Evolutionary conservation across 2,329 filamentous ascomycete species (phyloP).

Genomic region (Colletotrichum magnum): DNA sequence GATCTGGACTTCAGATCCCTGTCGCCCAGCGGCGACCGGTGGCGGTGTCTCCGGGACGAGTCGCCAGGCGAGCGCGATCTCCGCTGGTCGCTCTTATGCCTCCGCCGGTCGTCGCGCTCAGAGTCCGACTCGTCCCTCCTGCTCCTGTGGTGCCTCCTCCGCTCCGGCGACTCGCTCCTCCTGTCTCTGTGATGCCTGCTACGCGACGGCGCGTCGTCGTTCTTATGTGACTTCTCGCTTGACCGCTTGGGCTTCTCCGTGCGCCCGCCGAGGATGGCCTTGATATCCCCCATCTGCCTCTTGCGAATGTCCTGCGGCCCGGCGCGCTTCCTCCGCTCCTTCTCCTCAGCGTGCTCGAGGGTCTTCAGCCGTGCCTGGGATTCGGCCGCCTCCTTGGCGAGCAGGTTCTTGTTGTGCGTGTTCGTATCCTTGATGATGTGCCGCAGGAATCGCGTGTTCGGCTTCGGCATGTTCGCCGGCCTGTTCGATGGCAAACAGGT

Average conservation of each 20-base stretch:
- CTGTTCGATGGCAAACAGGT: conserved; percentile 54
- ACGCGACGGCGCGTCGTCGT: conserved; percentile 13
- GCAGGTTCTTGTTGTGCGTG: conserved; percentile 87
- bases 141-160: conserved; percentile 21
- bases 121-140: conserved; percentile 25
- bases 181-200: conserved; percentile 20
- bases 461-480: conserved; percentile 80
- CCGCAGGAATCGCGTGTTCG: conserved; percentile 90
- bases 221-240: conserved; percentile 26
- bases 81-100: conserved; percentile 38
- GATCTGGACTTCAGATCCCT: conserved; percentile 2
- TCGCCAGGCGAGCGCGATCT: conserved; percentile 52
- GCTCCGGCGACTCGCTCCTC: conserved; percentile 38
- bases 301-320: conserved; percentile 66
- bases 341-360: conserved; percentile 66
- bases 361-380: conserved; percentile 78
- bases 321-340: conserved; percentile 60
- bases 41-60: conserved; percentile 48
- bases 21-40: conserved; percentile 45
- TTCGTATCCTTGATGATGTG: conserved; percentile 92
- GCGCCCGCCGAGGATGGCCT: conserved; percentile 67
- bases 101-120: conserved; percentile 34
- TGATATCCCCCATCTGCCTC: conserved; percentile 73
- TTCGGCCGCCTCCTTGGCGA: conserved; percentile 87
- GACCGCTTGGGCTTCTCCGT: conserved; percentile 40